These are phyloP conservation scores for Amanita muscaria DNA, from an alignment of 768 basidiomycete species.

Conservation along the genomic window DNA sequence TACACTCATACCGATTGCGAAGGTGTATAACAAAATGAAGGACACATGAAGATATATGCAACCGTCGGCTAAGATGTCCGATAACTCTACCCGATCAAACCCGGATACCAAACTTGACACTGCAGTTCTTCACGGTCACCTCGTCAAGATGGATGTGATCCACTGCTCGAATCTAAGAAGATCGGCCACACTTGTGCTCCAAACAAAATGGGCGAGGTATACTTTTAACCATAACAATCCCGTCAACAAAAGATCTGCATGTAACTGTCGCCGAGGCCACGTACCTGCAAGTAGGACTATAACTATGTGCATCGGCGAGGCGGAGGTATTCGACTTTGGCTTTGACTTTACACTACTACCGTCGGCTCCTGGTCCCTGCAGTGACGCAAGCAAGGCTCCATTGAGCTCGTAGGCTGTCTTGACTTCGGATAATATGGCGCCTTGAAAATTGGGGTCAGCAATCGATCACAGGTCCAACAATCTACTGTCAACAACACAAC, in stretches of 20 bases:
- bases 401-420: constrained; percentile 41
- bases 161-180: not conserved
- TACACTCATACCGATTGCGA: no score
- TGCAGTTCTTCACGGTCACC: no score
- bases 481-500: no score
- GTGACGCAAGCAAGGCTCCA: constrained; percentile 32
- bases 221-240: constrained; percentile 21
- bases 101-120: no score
- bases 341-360: not conserved
- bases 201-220: constrained; percentile 39
- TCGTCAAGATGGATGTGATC: not conserved
- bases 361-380: no score
- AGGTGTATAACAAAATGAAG: no score
- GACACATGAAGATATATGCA: no score
- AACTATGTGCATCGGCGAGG: not conserved
- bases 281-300: not conserved
- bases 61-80: no score
- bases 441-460: constrained; percentile 21
- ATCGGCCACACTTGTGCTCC: constrained; percentile 25
- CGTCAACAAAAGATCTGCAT: not conserved
- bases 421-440: constrained; percentile 39
- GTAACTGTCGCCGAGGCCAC: not conserved
- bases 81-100: no score
- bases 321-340: not conserved
- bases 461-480: not conserved